phyloP scores from a whole-genome alignment of 2,329 filamentous ascomycete species.

The Fusarium denticulatum region DNA sequence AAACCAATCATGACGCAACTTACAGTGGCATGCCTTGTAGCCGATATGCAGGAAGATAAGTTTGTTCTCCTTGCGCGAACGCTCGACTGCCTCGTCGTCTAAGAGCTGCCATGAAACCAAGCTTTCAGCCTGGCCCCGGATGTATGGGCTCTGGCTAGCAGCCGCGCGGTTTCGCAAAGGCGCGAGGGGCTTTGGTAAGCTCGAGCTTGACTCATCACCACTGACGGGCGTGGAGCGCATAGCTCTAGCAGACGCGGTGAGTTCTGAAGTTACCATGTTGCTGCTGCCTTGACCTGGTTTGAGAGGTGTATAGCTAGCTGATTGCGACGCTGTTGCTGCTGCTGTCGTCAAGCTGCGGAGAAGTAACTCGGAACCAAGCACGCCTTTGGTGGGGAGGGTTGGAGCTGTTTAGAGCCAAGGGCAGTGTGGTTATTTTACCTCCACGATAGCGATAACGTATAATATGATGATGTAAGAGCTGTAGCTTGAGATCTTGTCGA shows the following conservation, averaged over 20 bases:
- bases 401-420: conserved; percentile 3
- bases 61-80: conserved; percentile 84
- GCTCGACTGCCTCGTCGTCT: conserved; percentile 77
- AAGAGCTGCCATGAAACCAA: conserved; percentile 93
- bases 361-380: conserved; percentile 11
- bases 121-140: conserved; percentile 80
- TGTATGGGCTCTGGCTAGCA: conserved; percentile 61
- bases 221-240: conserved; percentile 44
- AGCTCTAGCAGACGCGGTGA: conserved; percentile 50
- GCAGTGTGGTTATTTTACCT: background rate
- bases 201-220: conserved; percentile 27
- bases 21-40: conserved; percentile 95
- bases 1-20: conserved; percentile 48
- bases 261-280: conserved; percentile 52
- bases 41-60: conserved; percentile 94
- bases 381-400: conserved; percentile 12
- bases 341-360: conserved; percentile 7
- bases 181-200: conserved; percentile 35
- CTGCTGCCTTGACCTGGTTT: background rate
- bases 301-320: background rate
- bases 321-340: background rate
- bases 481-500: conserved; percentile 2
- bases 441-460: conserved; percentile 16
- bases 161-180: conserved; percentile 50
- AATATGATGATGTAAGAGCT: conserved; percentile 25